Base-by-base conservation (phyloP, 352 stramenopile species). In the Phytophthora tentaculata region DNA sequence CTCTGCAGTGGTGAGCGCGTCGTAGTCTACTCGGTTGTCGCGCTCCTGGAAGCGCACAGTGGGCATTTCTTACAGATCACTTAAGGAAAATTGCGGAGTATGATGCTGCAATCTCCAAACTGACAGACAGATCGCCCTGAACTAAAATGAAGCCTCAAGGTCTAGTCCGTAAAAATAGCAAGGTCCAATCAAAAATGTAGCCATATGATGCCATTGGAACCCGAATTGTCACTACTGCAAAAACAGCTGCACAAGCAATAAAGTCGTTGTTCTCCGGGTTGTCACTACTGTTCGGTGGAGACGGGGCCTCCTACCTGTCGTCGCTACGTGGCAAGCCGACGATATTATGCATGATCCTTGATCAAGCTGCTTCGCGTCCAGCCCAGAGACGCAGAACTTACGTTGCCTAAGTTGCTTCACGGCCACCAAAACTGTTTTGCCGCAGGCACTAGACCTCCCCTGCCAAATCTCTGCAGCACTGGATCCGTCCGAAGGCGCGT, bases 81-180 rank as follows among this genome's bases (percentile, higher is more conserved):
- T 26, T 50, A 9, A 2, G 17, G 22, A 41, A 12, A 39, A 47
- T 39, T 50, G 20, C 29, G 20, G 20, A 47, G 9, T 19, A 20
- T 23, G 20, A n/a, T 39, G 10, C 13, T 23, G 35, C 22, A 29
- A 20, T 17, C n/a, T 6, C 47, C 47, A 2, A 10, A 53, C 22
- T 35, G 47, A 51, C n/a, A 29, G 44, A 50, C 45, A 4, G 45
- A 3, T 16, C 14, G 44, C 22, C 44, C 44, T 50, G 20, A 6
- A 8, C 41, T 4, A 48, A 50, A n/a, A 20, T 6, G 13, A n/a
- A 28, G 32, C 47, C 48, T 65, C 63, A 59, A 56, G 48, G 3
- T 60, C 56, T 57, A 49, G 20, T 49, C 48, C 20, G 48, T 61
- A 71, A 71, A 71, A 71, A 71, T 71, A 71, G 49, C 41, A 16